Evolutionary conservation across 1,284 basidiomycete species (phyloP).

Genomic region (Stygiomarasmius scandens): DNA sequence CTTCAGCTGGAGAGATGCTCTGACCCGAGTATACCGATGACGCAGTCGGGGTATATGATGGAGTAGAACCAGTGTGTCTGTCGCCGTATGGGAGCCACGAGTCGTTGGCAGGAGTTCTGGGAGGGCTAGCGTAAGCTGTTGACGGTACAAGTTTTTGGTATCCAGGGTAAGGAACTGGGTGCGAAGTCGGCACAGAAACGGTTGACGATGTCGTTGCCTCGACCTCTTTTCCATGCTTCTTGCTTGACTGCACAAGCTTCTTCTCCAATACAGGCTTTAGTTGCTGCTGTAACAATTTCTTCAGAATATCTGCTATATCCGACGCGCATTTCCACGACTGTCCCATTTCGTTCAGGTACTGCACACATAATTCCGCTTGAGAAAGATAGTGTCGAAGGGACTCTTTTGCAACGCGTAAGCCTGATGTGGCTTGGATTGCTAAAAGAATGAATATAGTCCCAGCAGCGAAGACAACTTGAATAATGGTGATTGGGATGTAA

Average conservation of each 20-base stretch:
- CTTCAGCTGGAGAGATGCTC: not conserved
- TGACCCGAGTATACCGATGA: too few relatives aligned
- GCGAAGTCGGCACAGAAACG: not conserved
- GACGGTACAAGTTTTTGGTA: not conserved
- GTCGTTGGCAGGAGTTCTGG: not conserved
- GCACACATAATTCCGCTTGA: conserved; percentile 22
- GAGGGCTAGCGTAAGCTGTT: not conserved
- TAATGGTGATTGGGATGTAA: conserved; percentile 62
- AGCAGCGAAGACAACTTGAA: conserved; percentile 67
- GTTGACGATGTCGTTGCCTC: not conserved
- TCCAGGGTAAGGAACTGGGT: not conserved
- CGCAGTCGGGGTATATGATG: too few relatives aligned
- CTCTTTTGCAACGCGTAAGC: conserved; percentile 13
- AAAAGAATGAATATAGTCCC: conserved; percentile 64
- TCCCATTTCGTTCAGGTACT: conserved; percentile 24
- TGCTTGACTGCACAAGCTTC: not conserved
- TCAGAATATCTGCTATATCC: conserved; percentile 32
- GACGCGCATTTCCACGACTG: conserved; percentile 22
- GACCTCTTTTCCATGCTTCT: too few relatives aligned
- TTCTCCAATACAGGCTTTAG: conserved; percentile 37
- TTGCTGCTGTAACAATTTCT: conserved; percentile 37
- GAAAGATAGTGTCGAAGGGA: conserved; percentile 7
- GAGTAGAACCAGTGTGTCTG: too few relatives aligned
- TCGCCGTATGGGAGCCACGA: not conserved
- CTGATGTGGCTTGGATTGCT: conserved; percentile 49